Base-by-base conservation (phyloP, 2,329 filamentous ascomycete genomes). In the Huntiella abstrusa region DNA sequence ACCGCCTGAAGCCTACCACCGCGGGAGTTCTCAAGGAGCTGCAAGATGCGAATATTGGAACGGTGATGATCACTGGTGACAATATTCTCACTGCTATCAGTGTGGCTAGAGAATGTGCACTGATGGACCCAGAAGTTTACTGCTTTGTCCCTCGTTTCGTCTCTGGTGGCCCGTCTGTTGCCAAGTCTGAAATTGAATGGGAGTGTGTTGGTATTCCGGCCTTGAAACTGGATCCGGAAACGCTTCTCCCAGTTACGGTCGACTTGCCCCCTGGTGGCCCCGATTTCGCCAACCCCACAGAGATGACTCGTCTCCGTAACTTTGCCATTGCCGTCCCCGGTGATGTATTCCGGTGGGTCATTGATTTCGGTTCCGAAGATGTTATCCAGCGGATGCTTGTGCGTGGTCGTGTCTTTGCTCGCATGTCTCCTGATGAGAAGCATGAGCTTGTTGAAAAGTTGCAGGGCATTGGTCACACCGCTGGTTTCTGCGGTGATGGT, bases 371-470 rank as follows among this genome's bases (percentile, higher is more conserved):
- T 0, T 76, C 80, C 0, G 75, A 83, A n/a, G 76, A 83, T 46
- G 71, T 92, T 0, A 66, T 96, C 33, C 77, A 80, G 50, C 59
- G 91, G 69, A 88, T 96, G 78, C 82, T 98, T 46, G 80, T 94
- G 33, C 75, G 74, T 46, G 87, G 88, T 19, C 88, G 91, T 60
- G 85, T 98, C 1, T 98, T 93, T 61, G 92, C 91, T 3, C 81
- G 91, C 54, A 98, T 98, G 91, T 96, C 88, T 1, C 92, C 91
- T 0, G 92, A 98, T 58, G 91, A 98, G 61, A 98, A 98, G 60
- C 87, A 95, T 58, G 92, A 98, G 60, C 68, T 98, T 2, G 86
- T 98, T 2, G 91, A 96, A 60, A 98, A 95, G 60, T 70, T 98
- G 3, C 92, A 98, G 59, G 88, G 83, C 55, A 85, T 98, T 52